These are phyloP conservation scores for Didymella glomerata DNA, from an alignment of 2,329 filamentous ascomycete species.

Conservation along the genomic window DNA sequence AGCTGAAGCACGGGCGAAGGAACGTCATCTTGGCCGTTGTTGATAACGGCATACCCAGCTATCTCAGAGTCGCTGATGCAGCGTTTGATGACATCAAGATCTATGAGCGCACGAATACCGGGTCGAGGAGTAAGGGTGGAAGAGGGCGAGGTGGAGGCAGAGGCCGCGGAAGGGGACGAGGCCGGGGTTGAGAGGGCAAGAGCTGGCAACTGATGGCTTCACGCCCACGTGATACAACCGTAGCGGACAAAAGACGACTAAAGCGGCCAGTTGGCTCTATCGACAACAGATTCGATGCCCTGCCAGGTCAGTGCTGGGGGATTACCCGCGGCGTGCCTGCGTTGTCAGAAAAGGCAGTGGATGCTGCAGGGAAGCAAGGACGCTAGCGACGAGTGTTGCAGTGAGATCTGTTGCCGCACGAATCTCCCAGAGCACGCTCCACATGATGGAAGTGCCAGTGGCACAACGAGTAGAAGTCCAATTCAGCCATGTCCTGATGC, in stretches of 20 bases:
- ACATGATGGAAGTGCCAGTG: no score
- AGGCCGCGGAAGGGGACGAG: slow-evolving; percentile 10
- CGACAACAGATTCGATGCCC: not conserved
- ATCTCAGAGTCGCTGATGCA: slow-evolving; percentile 80
- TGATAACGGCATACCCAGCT: slow-evolving; percentile 89
- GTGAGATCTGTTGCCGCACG: no score
- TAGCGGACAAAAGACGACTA: not conserved
- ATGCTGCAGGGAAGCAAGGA: no score
- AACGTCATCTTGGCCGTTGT: slow-evolving; percentile 88
- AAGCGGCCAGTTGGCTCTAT: no score
- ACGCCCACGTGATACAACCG: no score
- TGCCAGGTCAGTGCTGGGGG: not conserved
- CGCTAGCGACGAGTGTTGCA: no score
- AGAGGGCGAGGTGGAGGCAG: slow-evolving; percentile 34
- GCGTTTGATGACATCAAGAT: slow-evolving; percentile 77
- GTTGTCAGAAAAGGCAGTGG: no score
- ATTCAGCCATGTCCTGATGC: no score
- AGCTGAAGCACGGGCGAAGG: slow-evolving; percentile 82
- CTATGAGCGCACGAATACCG: slow-evolving; percentile 65
- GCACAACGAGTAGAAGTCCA: no score
- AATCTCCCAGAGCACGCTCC: no score
- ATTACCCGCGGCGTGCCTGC: no score
- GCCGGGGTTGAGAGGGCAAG: not conserved
- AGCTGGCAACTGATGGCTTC: not conserved
- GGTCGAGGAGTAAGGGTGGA: slow-evolving; percentile 49